phyloP scores from a whole-genome alignment of 257 asterid genomes.

The Linaria vulgaris region DNA sequence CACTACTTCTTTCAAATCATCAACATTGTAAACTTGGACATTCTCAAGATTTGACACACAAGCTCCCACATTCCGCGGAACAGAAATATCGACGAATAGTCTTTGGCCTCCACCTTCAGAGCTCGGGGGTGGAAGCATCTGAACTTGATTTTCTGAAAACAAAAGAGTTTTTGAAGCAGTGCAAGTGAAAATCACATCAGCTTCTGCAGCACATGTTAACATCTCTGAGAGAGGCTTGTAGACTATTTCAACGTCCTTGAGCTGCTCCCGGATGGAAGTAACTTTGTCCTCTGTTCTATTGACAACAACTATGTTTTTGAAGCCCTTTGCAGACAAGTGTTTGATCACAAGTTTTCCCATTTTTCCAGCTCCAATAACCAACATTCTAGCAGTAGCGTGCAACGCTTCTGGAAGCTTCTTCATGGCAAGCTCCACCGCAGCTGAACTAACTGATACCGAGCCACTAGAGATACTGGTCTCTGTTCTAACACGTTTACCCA shows the following conservation, averaged over 20 bases:
- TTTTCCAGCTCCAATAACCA: constrained; percentile 94
- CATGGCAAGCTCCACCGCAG: constrained; percentile 92
- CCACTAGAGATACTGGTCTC: constrained; percentile 84
- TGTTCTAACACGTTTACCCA: constrained; percentile 88
- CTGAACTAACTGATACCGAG: constrained; percentile 92
- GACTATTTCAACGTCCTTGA: constrained; percentile 60
- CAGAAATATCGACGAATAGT: constrained; percentile 80
- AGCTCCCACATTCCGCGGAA: constrained; percentile 84
- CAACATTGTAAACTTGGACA: constrained; percentile 71
- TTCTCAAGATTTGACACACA: constrained; percentile 58
- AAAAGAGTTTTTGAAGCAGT: constrained; percentile 67
- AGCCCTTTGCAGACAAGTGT: constrained; percentile 86
- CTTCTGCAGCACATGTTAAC: constrained; percentile 63
- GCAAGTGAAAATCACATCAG: constrained; percentile 85
- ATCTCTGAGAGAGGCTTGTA: constrained; percentile 59
- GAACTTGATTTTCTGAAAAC: constrained; percentile 68
- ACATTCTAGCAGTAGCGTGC: constrained; percentile 48
- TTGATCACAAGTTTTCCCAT: constrained; percentile 93
- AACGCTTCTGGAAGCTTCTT: constrained; percentile 67
- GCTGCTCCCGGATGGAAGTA: constrained; percentile 53
- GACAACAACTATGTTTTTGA: constrained; percentile 64
- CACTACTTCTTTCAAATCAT: constrained; percentile 89
- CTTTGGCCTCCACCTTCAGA: constrained; percentile 48
- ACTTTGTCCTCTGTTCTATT: constrained; percentile 82
- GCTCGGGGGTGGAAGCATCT: constrained; percentile 46